Percentiles rank a stretch among this genome's conserved stretches.
These are phyloP conservation scores for Chlamydomonas sp. DNA, from an alignment of 139 green algal genomes.

Conservation along the genomic window DNA sequence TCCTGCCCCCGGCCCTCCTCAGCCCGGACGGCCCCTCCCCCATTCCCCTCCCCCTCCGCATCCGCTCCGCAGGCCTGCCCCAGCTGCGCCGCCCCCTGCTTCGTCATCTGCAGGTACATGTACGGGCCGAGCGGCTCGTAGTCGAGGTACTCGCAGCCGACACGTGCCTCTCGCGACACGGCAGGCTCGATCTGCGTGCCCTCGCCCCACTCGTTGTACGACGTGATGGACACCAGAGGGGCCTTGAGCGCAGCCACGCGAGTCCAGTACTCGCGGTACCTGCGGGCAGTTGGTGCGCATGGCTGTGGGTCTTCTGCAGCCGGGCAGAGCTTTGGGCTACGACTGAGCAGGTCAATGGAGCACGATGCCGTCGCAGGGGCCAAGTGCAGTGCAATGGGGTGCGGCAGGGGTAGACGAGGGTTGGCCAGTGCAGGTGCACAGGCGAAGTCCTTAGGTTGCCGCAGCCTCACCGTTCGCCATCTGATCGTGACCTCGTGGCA, in stretches of 20 bases:
- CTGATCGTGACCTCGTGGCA: conserved; percentile 13
- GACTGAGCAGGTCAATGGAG: too few species aligned
- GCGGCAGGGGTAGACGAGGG: too few species aligned
- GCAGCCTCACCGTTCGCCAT: conserved; percentile 10
- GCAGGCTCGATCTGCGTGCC: conserved; percentile 54
- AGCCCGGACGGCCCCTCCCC: not conserved
- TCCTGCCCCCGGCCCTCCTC: not conserved
- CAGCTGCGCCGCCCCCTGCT: not conserved
- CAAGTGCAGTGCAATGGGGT: too few species aligned
- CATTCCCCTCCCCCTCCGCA: not conserved
- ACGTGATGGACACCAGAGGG: conserved; percentile 54
- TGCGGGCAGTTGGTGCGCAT: not conserved
- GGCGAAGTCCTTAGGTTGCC: not conserved
- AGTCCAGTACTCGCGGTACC: conserved; percentile 49
- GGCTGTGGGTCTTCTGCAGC: too few species aligned
- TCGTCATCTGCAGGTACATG: conserved; percentile 42
- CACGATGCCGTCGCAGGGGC: too few species aligned
- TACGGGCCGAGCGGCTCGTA: conserved; percentile 31
- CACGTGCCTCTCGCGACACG: not conserved
- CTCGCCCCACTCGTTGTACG: conserved; percentile 65
- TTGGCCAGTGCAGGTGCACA: not conserved
- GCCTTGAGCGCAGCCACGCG: not conserved
- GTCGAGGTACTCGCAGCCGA: conserved; percentile 27
- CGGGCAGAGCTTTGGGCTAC: too few species aligned
- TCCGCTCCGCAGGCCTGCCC: not conserved